phyloP scores from a whole-genome alignment of 805 yeast genomes.

The Spathaspora arborariae region DNA sequence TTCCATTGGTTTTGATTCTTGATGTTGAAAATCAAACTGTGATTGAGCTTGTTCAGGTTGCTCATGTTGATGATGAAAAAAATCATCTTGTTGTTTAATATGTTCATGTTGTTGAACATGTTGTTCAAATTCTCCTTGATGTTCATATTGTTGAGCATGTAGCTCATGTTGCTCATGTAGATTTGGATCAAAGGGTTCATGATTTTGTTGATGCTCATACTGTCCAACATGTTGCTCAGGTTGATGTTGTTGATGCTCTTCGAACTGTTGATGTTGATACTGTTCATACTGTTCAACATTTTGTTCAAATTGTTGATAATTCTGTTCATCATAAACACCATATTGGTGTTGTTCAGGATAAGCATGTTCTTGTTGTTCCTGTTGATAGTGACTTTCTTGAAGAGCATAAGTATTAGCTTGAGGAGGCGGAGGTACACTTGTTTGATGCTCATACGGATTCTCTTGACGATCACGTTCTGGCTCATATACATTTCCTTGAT shows the following conservation, averaged over 20 bases:
- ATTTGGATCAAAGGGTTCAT: background rate
- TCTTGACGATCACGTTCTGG: background rate
- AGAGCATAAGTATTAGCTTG: background rate
- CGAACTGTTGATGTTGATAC: background rate
- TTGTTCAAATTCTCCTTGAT: background rate
- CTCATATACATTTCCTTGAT: background rate
- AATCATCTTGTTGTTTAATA: slow-evolving; percentile 1
- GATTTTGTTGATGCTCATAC: background rate
- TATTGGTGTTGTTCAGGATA: background rate
- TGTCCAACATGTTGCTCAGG: background rate
- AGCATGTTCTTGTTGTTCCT: background rate
- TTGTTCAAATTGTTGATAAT: background rate
- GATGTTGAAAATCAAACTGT: too few species aligned
- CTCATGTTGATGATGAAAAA: background rate
- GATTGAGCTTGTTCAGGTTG: too few species aligned
- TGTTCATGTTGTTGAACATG: background rate
- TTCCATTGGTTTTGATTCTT: background rate
- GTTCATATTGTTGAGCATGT: background rate
- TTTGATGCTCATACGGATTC: background rate
- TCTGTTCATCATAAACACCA: background rate
- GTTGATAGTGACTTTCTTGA: background rate
- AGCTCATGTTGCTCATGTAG: background rate
- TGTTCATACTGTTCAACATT: background rate
- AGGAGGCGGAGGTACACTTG: background rate
- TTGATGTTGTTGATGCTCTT: background rate